Conservation (phyloP, 2,329 filamentous ascomycete species). For the Mycocentrospora acerina region DNA sequence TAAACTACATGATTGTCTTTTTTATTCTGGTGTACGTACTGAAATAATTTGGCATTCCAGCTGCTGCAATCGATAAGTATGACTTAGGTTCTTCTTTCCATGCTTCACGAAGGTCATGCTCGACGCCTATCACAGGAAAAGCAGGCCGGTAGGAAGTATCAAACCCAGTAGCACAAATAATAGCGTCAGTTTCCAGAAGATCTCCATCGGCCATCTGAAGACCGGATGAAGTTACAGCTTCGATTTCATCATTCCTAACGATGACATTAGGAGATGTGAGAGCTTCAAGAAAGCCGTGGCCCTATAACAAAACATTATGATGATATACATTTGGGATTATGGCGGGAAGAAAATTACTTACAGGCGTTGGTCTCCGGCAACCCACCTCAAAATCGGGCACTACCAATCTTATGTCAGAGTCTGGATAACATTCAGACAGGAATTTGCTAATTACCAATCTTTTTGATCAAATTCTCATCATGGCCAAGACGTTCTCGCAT, state of each 20-base stretch:
- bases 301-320: constrained; percentile 52
- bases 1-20: too few relatives aligned
- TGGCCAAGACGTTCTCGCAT: too few relatives aligned
- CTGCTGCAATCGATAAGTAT: too few relatives aligned
- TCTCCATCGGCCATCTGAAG: too few relatives aligned
- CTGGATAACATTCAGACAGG: too few relatives aligned
- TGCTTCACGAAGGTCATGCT: not conserved
- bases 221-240: too few relatives aligned
- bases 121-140: constrained; percentile 1
- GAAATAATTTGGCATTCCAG: too few relatives aligned
- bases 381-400: constrained; percentile 50
- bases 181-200: not conserved
- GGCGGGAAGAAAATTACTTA: not conserved
- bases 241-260: constrained; percentile 18
- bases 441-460: too few relatives aligned
- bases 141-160: constrained; percentile 14
- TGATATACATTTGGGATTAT: constrained; percentile 51
- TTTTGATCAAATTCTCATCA: too few relatives aligned
- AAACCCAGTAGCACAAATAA: constrained; percentile 45
- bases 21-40: too few relatives aligned
- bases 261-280: too few relatives aligned
- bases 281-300: constrained; percentile 48
- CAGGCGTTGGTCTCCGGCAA: constrained; percentile 26
- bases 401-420: too few relatives aligned
- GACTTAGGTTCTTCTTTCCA: constrained; percentile 1